Evolutionary conservation across 805 yeast species (phyloP).

Genomic region (Yarrowia alimentaria): DNA sequence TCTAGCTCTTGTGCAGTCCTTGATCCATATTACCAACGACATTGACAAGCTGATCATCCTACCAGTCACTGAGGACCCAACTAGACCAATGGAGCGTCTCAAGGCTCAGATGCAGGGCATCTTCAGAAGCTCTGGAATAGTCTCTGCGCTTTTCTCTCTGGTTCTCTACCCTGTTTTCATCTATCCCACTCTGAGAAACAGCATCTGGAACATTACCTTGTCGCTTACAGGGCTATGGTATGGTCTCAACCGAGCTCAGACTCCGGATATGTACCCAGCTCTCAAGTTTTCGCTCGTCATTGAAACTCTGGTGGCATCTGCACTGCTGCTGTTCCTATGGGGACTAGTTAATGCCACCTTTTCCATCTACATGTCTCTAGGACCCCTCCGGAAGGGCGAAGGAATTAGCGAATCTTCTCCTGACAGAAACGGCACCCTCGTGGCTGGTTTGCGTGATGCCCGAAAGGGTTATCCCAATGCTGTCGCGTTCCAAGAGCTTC

Average conservation of each 20-base stretch:
- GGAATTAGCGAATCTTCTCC: conserved; percentile 36
- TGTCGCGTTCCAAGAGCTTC: conserved; percentile 44
- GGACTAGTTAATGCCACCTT: conserved; percentile 36
- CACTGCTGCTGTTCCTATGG: conserved; percentile 35
- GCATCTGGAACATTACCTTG: conserved; percentile 30
- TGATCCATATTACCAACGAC: conserved; percentile 9
- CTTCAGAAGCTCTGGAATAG: not conserved
- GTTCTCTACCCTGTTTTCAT: conserved; percentile 30
- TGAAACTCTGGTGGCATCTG: conserved; percentile 29
- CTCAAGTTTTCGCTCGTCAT: conserved; percentile 29
- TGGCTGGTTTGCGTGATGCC: conserved; percentile 40
- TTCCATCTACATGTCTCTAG: conserved; percentile 40
- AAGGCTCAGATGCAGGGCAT: not conserved
- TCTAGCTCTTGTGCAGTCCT: conserved; percentile 1
- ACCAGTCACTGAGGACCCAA: conserved; percentile 10
- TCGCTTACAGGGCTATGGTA: conserved; percentile 26
- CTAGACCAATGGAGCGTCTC: conserved; percentile 10
- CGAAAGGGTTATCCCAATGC: conserved; percentile 36
- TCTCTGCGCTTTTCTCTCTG: conserved; percentile 21
- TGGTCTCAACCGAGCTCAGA: conserved; percentile 30
- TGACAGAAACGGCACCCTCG: conserved; percentile 42
- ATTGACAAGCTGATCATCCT: conserved; percentile 16
- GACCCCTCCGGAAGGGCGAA: conserved; percentile 40
- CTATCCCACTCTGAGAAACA: conserved; percentile 30
- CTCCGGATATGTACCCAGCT: conserved; percentile 31